Evolutionary conservation across 75 land plant genomes (phyloP), one percentile per base, ranked within the genome.

Genomic region (Cunninghamia lanceolata): DNA sequence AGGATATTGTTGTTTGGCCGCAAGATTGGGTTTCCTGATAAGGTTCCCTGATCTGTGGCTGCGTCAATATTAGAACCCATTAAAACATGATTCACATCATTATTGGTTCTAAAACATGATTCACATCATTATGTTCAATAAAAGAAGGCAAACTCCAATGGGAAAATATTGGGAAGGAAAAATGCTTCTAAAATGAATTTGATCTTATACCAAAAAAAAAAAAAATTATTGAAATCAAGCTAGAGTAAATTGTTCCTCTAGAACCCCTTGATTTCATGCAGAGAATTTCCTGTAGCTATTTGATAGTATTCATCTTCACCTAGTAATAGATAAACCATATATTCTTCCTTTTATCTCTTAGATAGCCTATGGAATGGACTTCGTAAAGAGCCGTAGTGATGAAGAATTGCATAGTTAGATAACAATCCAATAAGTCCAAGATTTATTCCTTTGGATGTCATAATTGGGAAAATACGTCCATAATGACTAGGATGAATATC

Each of bases 31-130:
- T n/a, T n/a, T n/a, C n/a, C n/a, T n/a, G n/a, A n/a, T n/a, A n/a
- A n/a, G n/a, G n/a, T n/a, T n/a, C n/a, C n/a, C n/a, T n/a, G n/a
- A n/a, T n/a, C n/a, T n/a, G n/a, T n/a, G n/a, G n/a, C n/a, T n/a
- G n/a, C n/a, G n/a, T n/a, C n/a, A n/a, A 83, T 86, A 83, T 84
- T 88, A 63, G 56, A 88, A 84, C 86, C 63, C 86, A 88, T 88
- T 88, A 82, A 73, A 39, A 83, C 50, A 56, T 1, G 6, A 76
- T 83, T 84, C 71, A 63, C 70, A 87, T 53, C 82, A 87, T 87
- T 84, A 87, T 87, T n/a, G n/a, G n/a, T n/a, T n/a, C n/a, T n/a
- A n/a, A n/a, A n/a, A n/a, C n/a, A n/a, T 1, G 15, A 76, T 83
- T 84, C 63, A 59, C 82, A 87, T 52, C 85, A 87, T 87, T 87